Evolutionary conservation across 768 basidiomycete genomes (phyloP).

Genomic region (Tylopilus sp.): DNA sequence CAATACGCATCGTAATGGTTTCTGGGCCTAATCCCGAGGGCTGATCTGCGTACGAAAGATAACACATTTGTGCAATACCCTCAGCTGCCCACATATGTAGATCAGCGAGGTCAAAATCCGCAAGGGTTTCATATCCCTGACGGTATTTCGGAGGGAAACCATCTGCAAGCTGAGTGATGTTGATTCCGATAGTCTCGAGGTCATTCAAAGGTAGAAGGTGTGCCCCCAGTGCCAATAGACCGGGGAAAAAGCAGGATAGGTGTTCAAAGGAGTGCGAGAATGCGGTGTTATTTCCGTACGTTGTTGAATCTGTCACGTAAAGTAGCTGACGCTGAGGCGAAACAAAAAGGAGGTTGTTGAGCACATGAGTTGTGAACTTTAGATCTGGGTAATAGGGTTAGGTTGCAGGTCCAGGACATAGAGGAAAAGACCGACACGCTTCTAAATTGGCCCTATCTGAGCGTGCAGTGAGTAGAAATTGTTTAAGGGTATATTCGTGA

Average conservation of each 20-base stretch:
- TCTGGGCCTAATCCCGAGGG: conserved; percentile 69
- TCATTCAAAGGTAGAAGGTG: conserved; percentile 57
- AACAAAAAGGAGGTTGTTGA: conserved; percentile 63
- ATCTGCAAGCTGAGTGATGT: conserved; percentile 36
- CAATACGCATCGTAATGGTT: conserved; percentile 36
- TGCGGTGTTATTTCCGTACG: conserved; percentile 25
- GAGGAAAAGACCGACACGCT: conserved; percentile 50
- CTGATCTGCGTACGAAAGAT: conserved; percentile 67
- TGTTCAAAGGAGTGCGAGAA: conserved; percentile 63
- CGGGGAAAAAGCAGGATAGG: conserved; percentile 75
- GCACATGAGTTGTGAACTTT: conserved; percentile 55
- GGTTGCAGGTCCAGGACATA: neutral
- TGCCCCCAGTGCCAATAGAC: conserved; percentile 68
- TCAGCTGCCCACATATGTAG: conserved; percentile 74
- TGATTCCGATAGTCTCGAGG: conserved; percentile 46
- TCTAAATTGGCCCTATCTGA: conserved; percentile 57
- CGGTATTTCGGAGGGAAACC: conserved; percentile 21
- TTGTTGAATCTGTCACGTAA: conserved; percentile 58
- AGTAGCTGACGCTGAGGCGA: conserved; percentile 62
- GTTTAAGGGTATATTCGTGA: conserved; percentile 76
- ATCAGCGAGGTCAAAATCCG: conserved; percentile 51
- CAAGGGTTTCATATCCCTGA: conserved; percentile 37
- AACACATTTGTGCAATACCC: conserved; percentile 71
- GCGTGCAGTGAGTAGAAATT: conserved; percentile 63
- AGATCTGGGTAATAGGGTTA: conserved; percentile 43